Conservation (phyloP, 768 basidiomycete species). For the Lactifluus echinatus region DNA sequence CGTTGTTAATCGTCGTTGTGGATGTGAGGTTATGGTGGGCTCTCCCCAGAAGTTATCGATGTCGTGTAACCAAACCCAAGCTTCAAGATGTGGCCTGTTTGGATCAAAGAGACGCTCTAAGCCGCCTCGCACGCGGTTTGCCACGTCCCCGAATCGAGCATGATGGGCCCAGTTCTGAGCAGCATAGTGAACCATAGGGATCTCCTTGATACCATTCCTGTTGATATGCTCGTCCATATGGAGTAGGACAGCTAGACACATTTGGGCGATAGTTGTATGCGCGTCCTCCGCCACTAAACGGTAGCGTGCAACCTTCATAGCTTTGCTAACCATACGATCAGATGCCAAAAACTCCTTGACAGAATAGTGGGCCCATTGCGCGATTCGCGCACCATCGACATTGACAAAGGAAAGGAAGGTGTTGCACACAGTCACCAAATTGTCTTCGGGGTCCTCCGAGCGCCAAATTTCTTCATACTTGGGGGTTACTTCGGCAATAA, state of each 20-base stretch:
- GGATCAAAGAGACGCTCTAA: constrained; percentile 3
- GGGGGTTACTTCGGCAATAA: constrained; percentile 3
- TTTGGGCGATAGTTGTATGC: constrained; percentile 1
- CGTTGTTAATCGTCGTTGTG: background rate
- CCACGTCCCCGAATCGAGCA: constrained; percentile 3
- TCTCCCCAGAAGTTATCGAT: constrained; percentile 1
- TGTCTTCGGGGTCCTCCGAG: background rate
- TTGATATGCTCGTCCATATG: background rate
- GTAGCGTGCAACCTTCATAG: constrained; percentile 1
- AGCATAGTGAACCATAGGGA: constrained; percentile 9
- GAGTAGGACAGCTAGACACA: constrained; percentile 8
- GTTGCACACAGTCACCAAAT: background rate
- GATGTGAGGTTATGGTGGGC: background rate
- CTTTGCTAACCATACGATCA: background rate
- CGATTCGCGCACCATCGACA: constrained; percentile 1
- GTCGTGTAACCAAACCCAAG: constrained; percentile 12
- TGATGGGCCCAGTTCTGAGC: constrained; percentile 8
- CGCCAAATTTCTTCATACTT: constrained; percentile 8
- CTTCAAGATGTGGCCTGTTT: constrained; percentile 5
- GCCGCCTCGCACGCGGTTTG: background rate
- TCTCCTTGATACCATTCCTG: background rate
- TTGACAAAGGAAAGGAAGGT: constrained; percentile 7
- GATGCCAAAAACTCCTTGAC: constrained; percentile 8
- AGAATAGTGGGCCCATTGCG: constrained; percentile 3
- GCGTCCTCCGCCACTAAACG: background rate